phyloP scores from a whole-genome alignment of 805 yeast genomes.

The Metschnikowia henanensis region DNA sequence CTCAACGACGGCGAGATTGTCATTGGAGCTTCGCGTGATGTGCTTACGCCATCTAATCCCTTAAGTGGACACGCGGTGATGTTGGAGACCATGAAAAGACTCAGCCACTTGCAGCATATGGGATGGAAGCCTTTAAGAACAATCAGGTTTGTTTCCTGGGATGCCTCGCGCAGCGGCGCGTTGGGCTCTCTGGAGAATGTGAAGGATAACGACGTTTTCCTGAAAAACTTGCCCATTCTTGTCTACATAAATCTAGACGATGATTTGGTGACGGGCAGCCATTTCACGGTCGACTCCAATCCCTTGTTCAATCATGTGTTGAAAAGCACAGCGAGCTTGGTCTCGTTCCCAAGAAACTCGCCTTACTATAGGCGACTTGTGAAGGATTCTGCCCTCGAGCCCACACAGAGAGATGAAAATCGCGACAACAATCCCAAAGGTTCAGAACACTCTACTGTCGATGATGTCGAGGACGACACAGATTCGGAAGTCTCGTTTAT shows the following conservation, averaged over 20 bases:
- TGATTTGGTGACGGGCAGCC: constrained; percentile 39
- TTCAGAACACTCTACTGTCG: too few relatives aligned
- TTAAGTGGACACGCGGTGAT: constrained; percentile 40
- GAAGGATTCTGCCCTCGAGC: constrained; percentile 4
- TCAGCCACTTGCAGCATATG: constrained; percentile 26
- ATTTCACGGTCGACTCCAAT: constrained; percentile 33
- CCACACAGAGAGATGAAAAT: constrained; percentile 2
- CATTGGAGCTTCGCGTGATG: constrained; percentile 42
- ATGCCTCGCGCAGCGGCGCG: constrained; percentile 35
- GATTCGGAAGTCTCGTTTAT: constrained; percentile 28
- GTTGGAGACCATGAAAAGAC: constrained; percentile 39
- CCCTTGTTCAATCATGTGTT: constrained; percentile 38
- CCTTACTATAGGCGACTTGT: constrained; percentile 21
- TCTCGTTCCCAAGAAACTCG: constrained; percentile 32
- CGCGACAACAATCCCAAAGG: constrained; percentile 17
- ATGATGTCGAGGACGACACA: constrained; percentile 17
- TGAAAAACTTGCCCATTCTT: constrained; percentile 25
- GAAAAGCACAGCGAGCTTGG: constrained; percentile 26
- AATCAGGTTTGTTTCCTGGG: constrained; percentile 43
- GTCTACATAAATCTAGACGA: constrained; percentile 41
- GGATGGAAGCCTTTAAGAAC: constrained; percentile 46
- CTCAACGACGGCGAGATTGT: constrained; percentile 40
- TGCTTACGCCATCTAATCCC: constrained; percentile 37
- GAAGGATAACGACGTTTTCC: constrained; percentile 23
- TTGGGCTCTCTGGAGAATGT: constrained; percentile 29